These are phyloP conservation scores for Pythium rishiriense DNA, from an alignment of 352 stramenopile genomes.

Conservation along the genomic window DNA sequence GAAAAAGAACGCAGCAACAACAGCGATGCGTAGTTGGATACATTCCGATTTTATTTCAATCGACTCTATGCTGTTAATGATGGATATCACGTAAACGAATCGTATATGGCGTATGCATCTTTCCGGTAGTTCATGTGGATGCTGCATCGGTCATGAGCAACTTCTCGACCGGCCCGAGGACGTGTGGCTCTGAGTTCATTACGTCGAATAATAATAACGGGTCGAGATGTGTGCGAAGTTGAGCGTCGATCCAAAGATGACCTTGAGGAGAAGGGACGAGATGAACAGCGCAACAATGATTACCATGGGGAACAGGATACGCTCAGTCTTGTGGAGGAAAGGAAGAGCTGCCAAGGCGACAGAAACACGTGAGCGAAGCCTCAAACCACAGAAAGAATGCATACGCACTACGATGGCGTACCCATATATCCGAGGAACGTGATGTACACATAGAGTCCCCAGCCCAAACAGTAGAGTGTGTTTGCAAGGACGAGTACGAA, in stretches of 20 bases:
- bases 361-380: not conserved
- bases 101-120: not conserved
- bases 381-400: not conserved
- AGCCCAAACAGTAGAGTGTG: constrained; percentile 92
- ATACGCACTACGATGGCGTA: constrained; percentile 34
- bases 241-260: constrained; percentile 62
- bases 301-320: constrained; percentile 86
- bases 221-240: constrained; percentile 77
- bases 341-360: constrained; percentile 58
- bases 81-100: not conserved
- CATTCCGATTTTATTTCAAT: not conserved
- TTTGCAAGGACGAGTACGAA: constrained; percentile 92
- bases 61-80: not conserved
- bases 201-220: constrained; percentile 79
- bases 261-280: constrained; percentile 77
- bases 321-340: constrained; percentile 90
- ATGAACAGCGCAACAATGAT: constrained; percentile 74
- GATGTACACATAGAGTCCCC: constrained; percentile 97
- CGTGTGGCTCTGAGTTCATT: not conserved
- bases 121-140: not conserved
- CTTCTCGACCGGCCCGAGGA: not conserved
- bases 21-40: constrained; percentile 11
- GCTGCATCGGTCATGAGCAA: not conserved
- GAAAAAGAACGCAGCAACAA: constrained; percentile 40
- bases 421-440: constrained; percentile 97